phyloP scores from a whole-genome alignment of 2,329 filamentous ascomycete genomes.

The Colletotrichum sp. region DNA sequence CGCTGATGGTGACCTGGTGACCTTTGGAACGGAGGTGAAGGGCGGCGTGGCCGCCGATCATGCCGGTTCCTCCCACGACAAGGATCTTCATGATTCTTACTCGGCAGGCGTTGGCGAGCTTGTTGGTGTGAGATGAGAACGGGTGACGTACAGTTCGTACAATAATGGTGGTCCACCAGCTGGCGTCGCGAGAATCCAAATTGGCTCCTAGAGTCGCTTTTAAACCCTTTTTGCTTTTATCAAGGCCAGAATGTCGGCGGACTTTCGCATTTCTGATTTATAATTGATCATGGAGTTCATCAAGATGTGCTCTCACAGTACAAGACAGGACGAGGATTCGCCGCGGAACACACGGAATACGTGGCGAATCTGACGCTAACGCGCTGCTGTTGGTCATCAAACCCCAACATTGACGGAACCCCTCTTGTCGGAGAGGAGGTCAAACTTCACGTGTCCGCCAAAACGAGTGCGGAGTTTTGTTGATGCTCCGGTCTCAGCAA shows the following conservation, averaged over 20 bases:
- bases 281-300: background rate
- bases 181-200: background rate
- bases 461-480: background rate
- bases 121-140: background rate
- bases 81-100: background rate
- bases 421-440: background rate
- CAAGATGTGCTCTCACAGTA: accelerated
- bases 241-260: accelerated
- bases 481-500: background rate
- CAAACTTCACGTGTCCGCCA: background rate
- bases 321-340: background rate
- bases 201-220: background rate
- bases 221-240: background rate
- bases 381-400: background rate
- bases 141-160: background rate
- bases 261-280: background rate
- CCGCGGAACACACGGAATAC: background rate
- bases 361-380: background rate
- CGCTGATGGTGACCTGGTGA: background rate
- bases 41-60: constrained; percentile 10
- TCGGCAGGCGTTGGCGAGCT: background rate
- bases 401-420: background rate
- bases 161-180: background rate
- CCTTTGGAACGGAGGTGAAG: background rate
- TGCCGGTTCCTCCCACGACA: constrained; percentile 4